phyloP scores from a whole-genome alignment of 2,329 filamentous ascomycete species.

The Trichophyton schoenleinii region DNA sequence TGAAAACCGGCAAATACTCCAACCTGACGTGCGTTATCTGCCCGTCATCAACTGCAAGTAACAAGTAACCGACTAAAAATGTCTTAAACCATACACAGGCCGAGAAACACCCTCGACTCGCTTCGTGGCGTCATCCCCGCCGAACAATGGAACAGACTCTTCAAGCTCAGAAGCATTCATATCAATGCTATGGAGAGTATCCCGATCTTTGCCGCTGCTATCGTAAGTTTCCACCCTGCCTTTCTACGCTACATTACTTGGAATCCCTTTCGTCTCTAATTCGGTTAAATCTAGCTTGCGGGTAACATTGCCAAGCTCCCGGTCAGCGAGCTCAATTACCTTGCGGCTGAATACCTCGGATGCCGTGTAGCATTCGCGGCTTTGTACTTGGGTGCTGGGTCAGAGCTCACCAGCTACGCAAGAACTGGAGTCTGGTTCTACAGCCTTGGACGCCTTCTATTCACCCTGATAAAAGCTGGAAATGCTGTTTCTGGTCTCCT shows the following conservation, averaged over 20 bases:
- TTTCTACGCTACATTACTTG: neutral
- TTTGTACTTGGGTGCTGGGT: conserved; percentile 23
- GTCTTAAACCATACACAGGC: conserved; percentile 13
- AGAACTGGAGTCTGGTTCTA: conserved; percentile 24
- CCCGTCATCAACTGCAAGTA: neutral
- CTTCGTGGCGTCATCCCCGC: conserved; percentile 19
- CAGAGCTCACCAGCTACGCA: conserved; percentile 23
- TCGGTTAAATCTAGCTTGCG: conserved; percentile 15
- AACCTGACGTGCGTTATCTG: conserved; percentile 18
- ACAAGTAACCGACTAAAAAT: neutral
- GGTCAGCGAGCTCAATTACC: conserved; percentile 21
- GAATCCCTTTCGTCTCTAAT: neutral
- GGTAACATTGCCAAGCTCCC: conserved; percentile 24
- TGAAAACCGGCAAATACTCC: conserved; percentile 20
- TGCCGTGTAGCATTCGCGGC: conserved; percentile 24
- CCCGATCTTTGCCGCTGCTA: conserved; percentile 25
- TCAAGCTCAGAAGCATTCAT: conserved; percentile 22
- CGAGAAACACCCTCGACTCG: conserved; percentile 22
- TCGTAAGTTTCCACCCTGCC: conserved; percentile 15
- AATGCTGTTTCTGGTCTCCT: conserved; percentile 4
- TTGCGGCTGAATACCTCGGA: conserved; percentile 23
- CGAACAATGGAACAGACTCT: conserved; percentile 17
- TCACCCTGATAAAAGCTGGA: conserved; percentile 22
- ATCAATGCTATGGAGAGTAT: conserved; percentile 26
- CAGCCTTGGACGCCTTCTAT: conserved; percentile 24